Percentiles rank a stretch among this genome's conserved stretches.
These are phyloP conservation scores for Xylariomycetidae sp. DNA, from an alignment of 2,329 filamentous ascomycete genomes.

Conservation along the genomic window DNA sequence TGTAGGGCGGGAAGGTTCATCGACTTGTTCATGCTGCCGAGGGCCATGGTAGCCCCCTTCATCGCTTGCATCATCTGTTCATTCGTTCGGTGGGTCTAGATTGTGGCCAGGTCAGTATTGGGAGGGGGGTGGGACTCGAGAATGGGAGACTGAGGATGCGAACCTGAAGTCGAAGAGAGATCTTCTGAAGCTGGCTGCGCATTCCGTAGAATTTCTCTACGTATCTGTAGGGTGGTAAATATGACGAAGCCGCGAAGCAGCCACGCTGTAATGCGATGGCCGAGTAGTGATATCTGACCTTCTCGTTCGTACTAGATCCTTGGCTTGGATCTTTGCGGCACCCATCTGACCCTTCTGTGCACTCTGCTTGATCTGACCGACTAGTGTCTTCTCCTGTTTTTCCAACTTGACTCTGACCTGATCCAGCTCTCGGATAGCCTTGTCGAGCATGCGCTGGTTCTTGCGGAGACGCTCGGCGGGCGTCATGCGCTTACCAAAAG, in stretches of 20 bases:
- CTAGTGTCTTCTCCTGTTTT: slow-evolving; percentile 97
- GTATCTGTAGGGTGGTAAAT: slow-evolving; percentile 66
- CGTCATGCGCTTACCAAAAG: slow-evolving; percentile 98
- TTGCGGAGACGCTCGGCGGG: slow-evolving; percentile 85
- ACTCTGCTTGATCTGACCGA: slow-evolving; percentile 95
- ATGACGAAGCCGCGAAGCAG: slow-evolving; percentile 1
- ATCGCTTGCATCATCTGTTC: slow-evolving; percentile 99
- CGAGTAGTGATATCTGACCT: slow-evolving; percentile 50
- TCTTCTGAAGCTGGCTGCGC: slow-evolving; percentile 94
- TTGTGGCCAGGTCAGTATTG: too few species aligned
- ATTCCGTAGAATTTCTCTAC: slow-evolving; percentile 98
- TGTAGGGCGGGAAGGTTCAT: slow-evolving; percentile 97
- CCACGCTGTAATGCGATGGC: too few species aligned
- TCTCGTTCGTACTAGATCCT: slow-evolving; percentile 89
- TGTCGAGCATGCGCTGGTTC: slow-evolving; percentile 95
- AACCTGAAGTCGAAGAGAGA: slow-evolving; percentile 91
- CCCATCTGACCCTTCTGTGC: slow-evolving; percentile 98
- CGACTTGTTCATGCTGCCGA: slow-evolving; percentile 94
- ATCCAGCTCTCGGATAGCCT: slow-evolving; percentile 94
- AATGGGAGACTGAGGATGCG: too few species aligned
- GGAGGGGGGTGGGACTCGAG: too few species aligned
- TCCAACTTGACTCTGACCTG: slow-evolving; percentile 93
- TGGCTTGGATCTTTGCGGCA: slow-evolving; percentile 97
- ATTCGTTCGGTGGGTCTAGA: slow-evolving; percentile 95
- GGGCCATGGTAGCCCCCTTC: slow-evolving; percentile 90